Evolutionary conservation across 1,284 basidiomycete genomes (phyloP), one percentile per base, ranked within the genome.

Genomic region (Fomitopsis pinicola): DNA sequence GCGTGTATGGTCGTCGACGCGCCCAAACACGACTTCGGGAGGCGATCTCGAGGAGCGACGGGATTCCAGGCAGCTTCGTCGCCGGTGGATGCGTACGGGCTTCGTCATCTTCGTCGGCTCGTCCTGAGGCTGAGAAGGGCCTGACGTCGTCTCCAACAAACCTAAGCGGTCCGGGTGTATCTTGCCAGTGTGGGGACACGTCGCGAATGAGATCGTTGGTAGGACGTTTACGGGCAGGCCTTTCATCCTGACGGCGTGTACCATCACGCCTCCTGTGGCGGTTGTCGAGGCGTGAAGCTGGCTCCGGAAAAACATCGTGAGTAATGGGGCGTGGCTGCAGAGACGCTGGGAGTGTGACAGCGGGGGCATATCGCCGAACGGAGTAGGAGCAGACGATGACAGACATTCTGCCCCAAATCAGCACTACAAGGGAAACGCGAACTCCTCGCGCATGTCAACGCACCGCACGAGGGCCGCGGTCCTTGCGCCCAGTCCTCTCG

Each of bases 41-140:
- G 36, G 38, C 26, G 19, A 46, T 38, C 42, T 22, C 22, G 22
- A 22, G 22, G 22, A 44, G 55, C 46, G 44, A 33, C 44, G 28
- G 58, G 15, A 63, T 60, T 2, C 40, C 14, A 3, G 59, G 58
- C 9, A 53, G 60, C 56, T 33, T 40, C 28, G 35, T 19, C 59
- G 44, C 44, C 55, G 65, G 26, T 64, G 62, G 44, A 58, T 62
- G n/a, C 63, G 66, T 12, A 57, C 59, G 22, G 22, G 2, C 58
- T 22, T 22, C 59, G 30, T 60, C 62, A 57, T 22, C 42, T 62
- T 45, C 42, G 59, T 59, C 33, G 38, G 33, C 7, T 61, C 62
- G n/a, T 57, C 55, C 3, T 56, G 55, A 7, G 48, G 28, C 12
- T 44, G 45, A 1, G 60, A 14, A 19, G 54, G 48, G 5, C 42